Percentiles rank a stretch among this genome's conserved stretches.
These are phyloP conservation scores for Davidsoniella neocaledoniae DNA, from an alignment of 2,329 filamentous ascomycete genomes.

Conservation along the genomic window DNA sequence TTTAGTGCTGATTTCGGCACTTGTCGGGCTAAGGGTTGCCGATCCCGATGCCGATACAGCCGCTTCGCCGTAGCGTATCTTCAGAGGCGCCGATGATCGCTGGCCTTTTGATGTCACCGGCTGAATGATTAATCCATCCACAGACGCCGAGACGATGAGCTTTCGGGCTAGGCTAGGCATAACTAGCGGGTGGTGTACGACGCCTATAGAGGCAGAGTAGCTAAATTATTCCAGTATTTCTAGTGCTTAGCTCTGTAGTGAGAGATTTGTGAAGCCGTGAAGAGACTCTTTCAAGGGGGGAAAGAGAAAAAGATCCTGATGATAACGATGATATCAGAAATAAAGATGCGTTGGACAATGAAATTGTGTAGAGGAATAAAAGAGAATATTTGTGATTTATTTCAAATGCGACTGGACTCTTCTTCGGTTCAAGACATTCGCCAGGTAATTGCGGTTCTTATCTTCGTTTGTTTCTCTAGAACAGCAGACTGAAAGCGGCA, in stretches of 20 bases:
- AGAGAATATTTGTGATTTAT: too few relatives aligned
- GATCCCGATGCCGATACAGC: constrained; percentile 1
- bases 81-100: constrained; percentile 38
- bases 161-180: constrained; percentile 73
- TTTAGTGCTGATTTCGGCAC: constrained; percentile 24
- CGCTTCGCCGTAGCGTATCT: constrained; percentile 50
- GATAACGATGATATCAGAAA: too few relatives aligned
- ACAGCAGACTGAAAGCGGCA: too few relatives aligned
- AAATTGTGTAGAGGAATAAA: too few relatives aligned
- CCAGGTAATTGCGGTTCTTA: too few relatives aligned
- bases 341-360: too few relatives aligned
- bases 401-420: too few relatives aligned
- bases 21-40: neutral
- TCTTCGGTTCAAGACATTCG: too few relatives aligned
- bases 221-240: neutral
- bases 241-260: neutral
- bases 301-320: too few relatives aligned
- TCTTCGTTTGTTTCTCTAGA: too few relatives aligned
- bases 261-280: too few relatives aligned
- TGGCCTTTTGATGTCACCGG: constrained; percentile 46
- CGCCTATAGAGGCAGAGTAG: neutral
- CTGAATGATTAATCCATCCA: constrained; percentile 70
- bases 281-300: too few relatives aligned
- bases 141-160: constrained; percentile 60
- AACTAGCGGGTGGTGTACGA: neutral